Percentiles rank a stretch among this genome's conserved stretches.
Conservation (phyloP, 2,329 filamentous ascomycete species). For the Coleophoma eucalyptorum region DNA sequence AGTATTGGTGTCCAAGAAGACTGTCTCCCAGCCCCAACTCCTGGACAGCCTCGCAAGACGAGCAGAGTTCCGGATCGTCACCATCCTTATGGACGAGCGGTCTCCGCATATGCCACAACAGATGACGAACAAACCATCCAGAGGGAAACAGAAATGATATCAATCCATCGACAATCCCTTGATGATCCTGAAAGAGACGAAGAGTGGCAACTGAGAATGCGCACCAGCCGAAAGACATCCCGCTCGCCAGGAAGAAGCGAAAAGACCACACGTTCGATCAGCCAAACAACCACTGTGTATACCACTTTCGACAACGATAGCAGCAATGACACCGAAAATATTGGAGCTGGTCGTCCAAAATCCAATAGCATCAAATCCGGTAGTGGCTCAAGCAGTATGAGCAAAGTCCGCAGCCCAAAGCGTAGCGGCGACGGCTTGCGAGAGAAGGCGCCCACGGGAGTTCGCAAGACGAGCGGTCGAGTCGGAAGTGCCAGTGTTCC, state of each 20-base stretch:
- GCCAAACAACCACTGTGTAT: constrained; percentile 69
- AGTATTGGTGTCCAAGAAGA: constrained; percentile 74
- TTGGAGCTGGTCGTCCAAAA: constrained; percentile 48
- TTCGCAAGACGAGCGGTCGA: constrained; percentile 64
- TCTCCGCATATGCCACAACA: constrained; percentile 34
- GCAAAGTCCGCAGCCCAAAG: constrained; percentile 62
- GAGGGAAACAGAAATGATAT: constrained; percentile 54
- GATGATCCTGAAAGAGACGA: constrained; percentile 76
- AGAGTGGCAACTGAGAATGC: constrained; percentile 67
- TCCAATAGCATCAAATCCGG: constrained; percentile 52
- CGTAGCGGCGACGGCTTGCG: constrained; percentile 44
- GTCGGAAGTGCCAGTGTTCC: constrained; percentile 51
- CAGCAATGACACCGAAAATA: constrained; percentile 69
- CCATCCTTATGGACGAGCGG: constrained; percentile 64
- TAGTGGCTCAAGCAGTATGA: constrained; percentile 41
- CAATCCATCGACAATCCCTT: constrained; percentile 57
- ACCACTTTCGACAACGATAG: constrained; percentile 62
- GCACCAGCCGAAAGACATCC: constrained; percentile 60
- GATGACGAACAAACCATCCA: constrained; percentile 50
- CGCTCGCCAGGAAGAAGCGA: constrained; percentile 58
- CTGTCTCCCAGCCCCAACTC: constrained; percentile 90
- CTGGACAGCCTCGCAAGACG: constrained; percentile 90
- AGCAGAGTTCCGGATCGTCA: constrained; percentile 69
- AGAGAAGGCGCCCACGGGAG: constrained; percentile 42
- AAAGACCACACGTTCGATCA: constrained; percentile 58